These are phyloP conservation scores for Pichia sp. DNA, from an alignment of 1,139 yeast genomes.

Conservation along the genomic window DNA sequence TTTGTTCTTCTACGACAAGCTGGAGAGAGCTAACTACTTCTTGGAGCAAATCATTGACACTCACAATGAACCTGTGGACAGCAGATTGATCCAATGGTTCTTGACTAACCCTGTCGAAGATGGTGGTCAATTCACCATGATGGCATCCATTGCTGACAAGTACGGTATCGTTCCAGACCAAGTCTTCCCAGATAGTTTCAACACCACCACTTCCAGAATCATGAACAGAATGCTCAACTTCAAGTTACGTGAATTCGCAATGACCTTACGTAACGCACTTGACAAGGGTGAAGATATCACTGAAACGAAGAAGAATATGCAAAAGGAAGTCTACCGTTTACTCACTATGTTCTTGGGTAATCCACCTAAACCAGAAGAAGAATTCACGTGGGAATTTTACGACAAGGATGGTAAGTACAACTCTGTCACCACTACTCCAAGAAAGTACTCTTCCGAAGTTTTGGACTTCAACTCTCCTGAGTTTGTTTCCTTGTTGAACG, in stretches of 20 bases:
- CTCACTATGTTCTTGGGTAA: constrained; percentile 63
- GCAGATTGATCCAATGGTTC: constrained; percentile 59
- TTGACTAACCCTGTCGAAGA: constrained; percentile 61
- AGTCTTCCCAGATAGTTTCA: constrained; percentile 64
- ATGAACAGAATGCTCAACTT: constrained; percentile 59
- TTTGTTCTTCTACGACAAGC: constrained; percentile 65
- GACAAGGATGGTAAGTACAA: constrained; percentile 65
- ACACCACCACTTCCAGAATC: constrained; percentile 49
- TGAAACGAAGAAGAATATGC: constrained; percentile 39
- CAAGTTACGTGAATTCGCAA: constrained; percentile 69
- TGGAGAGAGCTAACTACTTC: constrained; percentile 71
- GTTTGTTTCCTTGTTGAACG: constrained; percentile 65
- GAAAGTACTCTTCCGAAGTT: constrained; percentile 50
- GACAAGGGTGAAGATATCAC: constrained; percentile 30
- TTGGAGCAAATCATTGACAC: constrained; percentile 70
- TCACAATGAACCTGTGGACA: constrained; percentile 52
- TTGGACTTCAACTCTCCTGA: constrained; percentile 45
- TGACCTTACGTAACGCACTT: constrained; percentile 47
- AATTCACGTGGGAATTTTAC: constrained; percentile 63
- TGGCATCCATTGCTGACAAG: constrained; percentile 63
- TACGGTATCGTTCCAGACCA: constrained; percentile 74
- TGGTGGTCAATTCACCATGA: constrained; percentile 87
- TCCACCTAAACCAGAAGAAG: constrained; percentile 67
- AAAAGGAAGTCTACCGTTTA: constrained; percentile 55
- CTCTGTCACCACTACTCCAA: constrained; percentile 50